Evolutionary conservation across 495 filamentous ascomycete genomes (phyloP), one percentile per base, ranked within the genome.

Genomic region (Hypoxylon perforatum): DNA sequence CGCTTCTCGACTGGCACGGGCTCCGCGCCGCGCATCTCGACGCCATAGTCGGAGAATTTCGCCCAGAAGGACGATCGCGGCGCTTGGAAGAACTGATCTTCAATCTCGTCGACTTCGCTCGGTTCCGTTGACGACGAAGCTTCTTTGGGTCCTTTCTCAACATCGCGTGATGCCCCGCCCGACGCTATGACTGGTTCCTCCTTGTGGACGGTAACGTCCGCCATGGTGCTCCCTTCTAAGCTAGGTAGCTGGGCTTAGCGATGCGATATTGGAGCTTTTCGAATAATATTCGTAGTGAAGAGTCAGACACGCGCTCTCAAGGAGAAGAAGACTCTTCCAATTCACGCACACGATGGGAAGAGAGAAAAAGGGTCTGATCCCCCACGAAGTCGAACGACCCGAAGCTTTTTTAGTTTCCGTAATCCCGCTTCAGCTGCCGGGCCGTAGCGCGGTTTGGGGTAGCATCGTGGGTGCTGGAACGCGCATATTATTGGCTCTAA

Each of bases 1-100:
- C 84, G 74, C 65, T 82, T 77, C 45, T 84, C 81, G 11, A 84
- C 63, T 1, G 83, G 83, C 8, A 86, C 82, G 1, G 83, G 83
- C 59, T 82, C 80, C 56, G 84, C 82, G 23, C 84, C 84, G 62
- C 84, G 80, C 56, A 82, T 77, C 57, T 86, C 81, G 33, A 82
- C 67, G 3, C 67, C 61, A 36, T 70, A 51, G 51, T 65, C 46
- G n/a, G 67, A 65, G 17, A 70, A 52, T 10, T 53, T 61, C 0
- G 61, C 22, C 67, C 67, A 70, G 39, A 70, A 58, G 45, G 61
- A 61, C 10, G 61, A 70, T 19, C 21, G 48, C n/a, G 67, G 67
- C 1, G 45, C 56, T 35, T 61, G 35, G 11, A 70, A 70, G 11
- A 70, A 70, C 21, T 42, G 61, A 23, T 65, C 67, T 6, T 70